Evolutionary conservation across 352 stramenopile genomes (phyloP), one percentile per base, ranked within the genome.

Genomic region (Phytophthora kernoviae): DNA sequence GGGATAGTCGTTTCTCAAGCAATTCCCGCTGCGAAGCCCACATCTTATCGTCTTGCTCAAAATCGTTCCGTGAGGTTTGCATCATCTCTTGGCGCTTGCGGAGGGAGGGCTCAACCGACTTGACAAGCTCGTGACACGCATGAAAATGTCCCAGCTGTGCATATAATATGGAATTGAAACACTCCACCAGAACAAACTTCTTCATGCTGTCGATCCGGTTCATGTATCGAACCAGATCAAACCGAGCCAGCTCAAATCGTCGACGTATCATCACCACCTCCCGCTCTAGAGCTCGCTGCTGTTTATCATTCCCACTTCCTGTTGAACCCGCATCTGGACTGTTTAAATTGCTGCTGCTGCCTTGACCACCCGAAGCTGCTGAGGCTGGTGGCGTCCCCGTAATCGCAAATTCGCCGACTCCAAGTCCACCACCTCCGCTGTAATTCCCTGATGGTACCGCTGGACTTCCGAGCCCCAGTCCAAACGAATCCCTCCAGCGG

Each of bases 141-240:
- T 93, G 84, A 33, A 91, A 94, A 39, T 96, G 87, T 1, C 81
- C 72, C 32, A 93, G 57, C 18, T 92, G 90, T 3, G 87, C 83
- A 41, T 92, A 93, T 49, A 96, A 30, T 24, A 77, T 88, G 32
- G 87, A 91, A 42, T 94, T 93, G 62, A 93, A 91, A 50, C 81
- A 91, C 54, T 96, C 87, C 27, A 93, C 75, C 8, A 96, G 67
- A 18, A 93, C 64, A 26, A 93, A 83, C 45, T 94, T 96, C 67
- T 96, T 96, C 58, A 89, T 84, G 39, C 76, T 87, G 46, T 96
- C 85, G 15, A 96, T 60, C 0, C 78, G 76, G 50, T 96, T 96
- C 39, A 96, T 70, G 46, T 90, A 91, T 7, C 87, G 83, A 47
- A 96, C 87, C 10, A 92, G 64, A 44, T 96, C 87, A 43, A 94